Percentiles rank a stretch among this genome's conserved stretches.
phyloP scores from a whole-genome alignment of 1,284 basidiomycete genomes.

The Tylopilus orsonianus region DNA sequence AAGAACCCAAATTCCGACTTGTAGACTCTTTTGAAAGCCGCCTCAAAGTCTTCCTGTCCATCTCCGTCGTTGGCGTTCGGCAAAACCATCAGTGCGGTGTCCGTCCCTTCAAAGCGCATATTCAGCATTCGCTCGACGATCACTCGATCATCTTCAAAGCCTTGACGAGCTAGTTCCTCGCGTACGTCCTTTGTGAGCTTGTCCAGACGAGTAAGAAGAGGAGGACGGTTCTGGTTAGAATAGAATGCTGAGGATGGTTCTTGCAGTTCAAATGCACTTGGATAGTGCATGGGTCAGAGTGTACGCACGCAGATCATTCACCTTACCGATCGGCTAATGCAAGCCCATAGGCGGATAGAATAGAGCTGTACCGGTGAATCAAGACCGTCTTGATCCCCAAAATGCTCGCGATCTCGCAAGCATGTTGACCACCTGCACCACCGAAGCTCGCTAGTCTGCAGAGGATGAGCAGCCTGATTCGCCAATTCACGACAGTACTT shows the following conservation, averaged over 20 bases:
- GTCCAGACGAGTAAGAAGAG: constrained; percentile 66
- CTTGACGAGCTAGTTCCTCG: constrained; percentile 71
- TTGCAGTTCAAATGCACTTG: constrained; percentile 80
- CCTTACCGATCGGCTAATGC: constrained; percentile 75
- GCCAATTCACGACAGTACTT: constrained; percentile 3
- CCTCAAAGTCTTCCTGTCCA: constrained; percentile 72
- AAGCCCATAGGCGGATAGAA: constrained; percentile 78
- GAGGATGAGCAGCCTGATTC: background rate
- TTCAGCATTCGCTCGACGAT: constrained; percentile 82
- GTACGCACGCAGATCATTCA: background rate
- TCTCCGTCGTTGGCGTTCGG: constrained; percentile 53
- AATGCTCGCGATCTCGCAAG: constrained; percentile 69
- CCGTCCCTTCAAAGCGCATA: constrained; percentile 91
- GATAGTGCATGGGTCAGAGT: constrained; percentile 1
- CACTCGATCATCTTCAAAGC: constrained; percentile 74
- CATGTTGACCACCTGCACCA: constrained; percentile 81
- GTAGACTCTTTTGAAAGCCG: constrained; percentile 76
- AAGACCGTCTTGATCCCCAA: constrained; percentile 73
- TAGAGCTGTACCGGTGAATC: constrained; percentile 74
- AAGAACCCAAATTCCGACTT: constrained; percentile 91
- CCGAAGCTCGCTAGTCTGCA: constrained; percentile 78
- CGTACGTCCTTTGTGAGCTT: constrained; percentile 64
- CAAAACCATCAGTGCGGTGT: constrained; percentile 88
- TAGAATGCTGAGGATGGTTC: constrained; percentile 83
- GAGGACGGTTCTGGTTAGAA: constrained; percentile 49